Evolutionary conservation across 129 eudicot genomes (phyloP).

Genomic region (Daucus carota): DNA sequence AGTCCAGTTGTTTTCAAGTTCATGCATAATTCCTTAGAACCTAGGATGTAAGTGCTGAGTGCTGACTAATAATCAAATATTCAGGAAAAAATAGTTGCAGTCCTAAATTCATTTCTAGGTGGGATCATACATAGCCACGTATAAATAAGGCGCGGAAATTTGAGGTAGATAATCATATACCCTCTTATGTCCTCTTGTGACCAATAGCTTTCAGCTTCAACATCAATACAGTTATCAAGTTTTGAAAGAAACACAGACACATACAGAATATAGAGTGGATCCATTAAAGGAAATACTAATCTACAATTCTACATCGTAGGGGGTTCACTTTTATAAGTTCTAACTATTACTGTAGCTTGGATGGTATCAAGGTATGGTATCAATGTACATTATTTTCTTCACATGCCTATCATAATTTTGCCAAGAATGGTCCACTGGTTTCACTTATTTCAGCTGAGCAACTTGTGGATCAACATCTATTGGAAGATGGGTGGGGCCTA

Average conservation of each 20-base stretch:
- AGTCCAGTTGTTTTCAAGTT: not conserved
- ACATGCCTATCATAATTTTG: conserved; percentile 18
- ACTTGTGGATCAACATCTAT: conserved; percentile 18
- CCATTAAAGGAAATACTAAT: not conserved
- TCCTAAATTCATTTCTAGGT: not conserved
- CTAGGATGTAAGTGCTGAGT: not conserved
- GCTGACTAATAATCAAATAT: not conserved
- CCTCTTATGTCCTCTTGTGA: not conserved
- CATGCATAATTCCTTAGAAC: not conserved
- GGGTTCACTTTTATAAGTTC: conserved; percentile 8
- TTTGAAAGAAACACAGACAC: conserved; percentile 10
- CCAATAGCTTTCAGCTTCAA: conserved; percentile 3
- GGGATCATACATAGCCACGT: not conserved
- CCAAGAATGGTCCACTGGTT: conserved; percentile 28
- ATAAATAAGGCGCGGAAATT: not conserved
- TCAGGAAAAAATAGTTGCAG: not conserved
- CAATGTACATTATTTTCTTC: conserved; percentile 22
- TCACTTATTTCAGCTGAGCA: conserved; percentile 20
- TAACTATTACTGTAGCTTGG: conserved; percentile 10
- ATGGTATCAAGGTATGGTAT: conserved; percentile 11
- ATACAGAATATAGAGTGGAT: not conserved
- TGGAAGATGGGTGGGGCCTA: conserved; percentile 21
- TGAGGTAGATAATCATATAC: conserved; percentile 1
- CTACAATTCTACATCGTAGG: not conserved
- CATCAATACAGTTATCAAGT: conserved; percentile 15